Conservation (phyloP, 2,329 filamentous ascomycete genomes). For the Aureobasidium vineae region DNA sequence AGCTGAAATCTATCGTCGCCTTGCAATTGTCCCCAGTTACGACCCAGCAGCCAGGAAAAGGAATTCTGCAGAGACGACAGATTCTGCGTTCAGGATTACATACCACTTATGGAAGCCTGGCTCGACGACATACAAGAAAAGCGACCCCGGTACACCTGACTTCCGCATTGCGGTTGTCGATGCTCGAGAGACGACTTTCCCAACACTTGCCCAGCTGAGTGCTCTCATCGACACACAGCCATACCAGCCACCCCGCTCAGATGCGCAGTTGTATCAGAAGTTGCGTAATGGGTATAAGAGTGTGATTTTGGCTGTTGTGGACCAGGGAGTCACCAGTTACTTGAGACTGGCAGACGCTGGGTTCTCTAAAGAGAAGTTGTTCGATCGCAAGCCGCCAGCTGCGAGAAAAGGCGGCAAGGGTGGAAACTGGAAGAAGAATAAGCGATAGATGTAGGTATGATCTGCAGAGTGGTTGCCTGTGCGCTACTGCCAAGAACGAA, state of each 20-base stretch:
- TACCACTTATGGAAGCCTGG: conserved; percentile 81
- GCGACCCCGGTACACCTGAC: conserved; percentile 72
- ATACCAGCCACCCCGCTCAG: conserved; percentile 59
- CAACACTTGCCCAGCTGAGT: conserved; percentile 69
- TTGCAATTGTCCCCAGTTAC: conserved; percentile 71
- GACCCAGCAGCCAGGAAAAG: conserved; percentile 50
- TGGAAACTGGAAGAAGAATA: conserved; percentile 5
- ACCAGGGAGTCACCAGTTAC: conserved; percentile 87
- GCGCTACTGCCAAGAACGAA: background rate
- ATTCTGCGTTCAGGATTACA: conserved; percentile 66
- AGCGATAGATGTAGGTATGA: background rate
- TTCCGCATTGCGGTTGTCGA: conserved; percentile 83
- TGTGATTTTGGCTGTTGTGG: conserved; percentile 82
- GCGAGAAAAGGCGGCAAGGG: conserved; percentile 41
- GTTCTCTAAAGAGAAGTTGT: conserved; percentile 70
- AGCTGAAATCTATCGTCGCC: conserved; percentile 68
- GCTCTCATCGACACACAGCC: conserved; percentile 72
- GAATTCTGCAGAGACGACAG: conserved; percentile 32
- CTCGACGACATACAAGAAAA: conserved; percentile 68
- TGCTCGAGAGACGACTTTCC: conserved; percentile 67
- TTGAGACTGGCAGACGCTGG: conserved; percentile 75
- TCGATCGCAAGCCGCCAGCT: conserved; percentile 51
- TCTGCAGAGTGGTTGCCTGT: background rate
- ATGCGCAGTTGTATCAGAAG: conserved; percentile 64
- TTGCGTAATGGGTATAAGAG: conserved; percentile 82